These are phyloP conservation scores for Taphrina flavorubra DNA, from an alignment of 1,139 yeast genomes.

Conservation along the genomic window DNA sequence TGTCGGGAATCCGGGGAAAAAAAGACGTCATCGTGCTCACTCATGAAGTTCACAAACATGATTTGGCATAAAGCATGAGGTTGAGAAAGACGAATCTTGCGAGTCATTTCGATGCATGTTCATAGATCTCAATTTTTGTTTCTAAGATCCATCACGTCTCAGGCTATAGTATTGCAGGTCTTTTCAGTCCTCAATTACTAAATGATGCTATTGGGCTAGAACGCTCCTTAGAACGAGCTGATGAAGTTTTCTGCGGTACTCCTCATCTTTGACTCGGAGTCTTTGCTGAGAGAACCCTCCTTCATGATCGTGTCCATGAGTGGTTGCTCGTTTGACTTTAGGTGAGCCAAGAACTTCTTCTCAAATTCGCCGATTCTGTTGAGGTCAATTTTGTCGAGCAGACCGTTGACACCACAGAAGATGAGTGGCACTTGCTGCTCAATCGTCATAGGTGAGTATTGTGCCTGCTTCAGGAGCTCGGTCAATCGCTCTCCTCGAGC, in stretches of 20 bases:
- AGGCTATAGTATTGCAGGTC: neutral
- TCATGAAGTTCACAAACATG: no score
- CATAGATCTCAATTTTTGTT: constrained; percentile 3
- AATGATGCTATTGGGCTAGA: neutral
- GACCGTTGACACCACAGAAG: constrained; percentile 99
- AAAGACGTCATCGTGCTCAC: neutral
- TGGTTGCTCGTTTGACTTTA: constrained; percentile 87
- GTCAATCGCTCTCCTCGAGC: constrained; percentile 99
- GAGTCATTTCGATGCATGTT: neutral
- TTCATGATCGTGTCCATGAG: constrained; percentile 82
- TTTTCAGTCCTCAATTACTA: neutral
- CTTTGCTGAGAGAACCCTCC: constrained; percentile 90
- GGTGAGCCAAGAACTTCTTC: constrained; percentile 85
- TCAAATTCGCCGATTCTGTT: constrained; percentile 91
- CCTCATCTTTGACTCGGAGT: constrained; percentile 84
- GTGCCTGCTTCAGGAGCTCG: constrained; percentile 97
- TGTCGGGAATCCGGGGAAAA: neutral
- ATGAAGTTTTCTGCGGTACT: constrained; percentile 88
- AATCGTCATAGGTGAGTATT: constrained; percentile 94
- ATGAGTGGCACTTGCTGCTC: constrained; percentile 99
- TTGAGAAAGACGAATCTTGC: no score
- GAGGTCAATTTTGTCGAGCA: constrained; percentile 84
- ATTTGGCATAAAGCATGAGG: no score
- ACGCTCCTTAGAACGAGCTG: constrained; percentile 36
- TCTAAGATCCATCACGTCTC: constrained; percentile 8